Conservation (phyloP, 179 eudicot genomes). For the Silene noctiflora region DNA sequence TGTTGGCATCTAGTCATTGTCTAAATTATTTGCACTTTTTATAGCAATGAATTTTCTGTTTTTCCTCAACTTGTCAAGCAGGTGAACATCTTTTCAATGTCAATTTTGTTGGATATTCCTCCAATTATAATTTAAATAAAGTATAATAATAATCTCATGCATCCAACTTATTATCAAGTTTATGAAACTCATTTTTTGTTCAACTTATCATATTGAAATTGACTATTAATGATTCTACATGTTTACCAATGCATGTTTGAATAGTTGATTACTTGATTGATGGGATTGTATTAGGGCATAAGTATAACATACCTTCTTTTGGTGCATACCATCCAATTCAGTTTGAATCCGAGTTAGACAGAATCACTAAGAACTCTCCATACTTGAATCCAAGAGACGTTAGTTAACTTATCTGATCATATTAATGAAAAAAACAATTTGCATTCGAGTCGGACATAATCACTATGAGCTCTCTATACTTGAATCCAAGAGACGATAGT, state of each 20-base stretch:
- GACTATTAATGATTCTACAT: not conserved
- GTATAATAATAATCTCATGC: not conserved
- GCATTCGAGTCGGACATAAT: no score
- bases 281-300: not conserved
- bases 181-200: not conserved
- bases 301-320: no score
- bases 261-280: not conserved
- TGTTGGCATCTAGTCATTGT: constrained; percentile 29
- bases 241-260: no score
- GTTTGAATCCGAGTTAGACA: no score
- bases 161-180: constrained; percentile 1
- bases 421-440: no score
- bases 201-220: not conserved
- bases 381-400: no score
- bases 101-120: constrained; percentile 13
- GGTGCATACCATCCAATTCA: no score
- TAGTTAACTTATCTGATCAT: no score
- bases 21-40: constrained; percentile 11
- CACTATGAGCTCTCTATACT: no score
- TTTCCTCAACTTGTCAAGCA: constrained; percentile 5
- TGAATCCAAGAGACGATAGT: no score
- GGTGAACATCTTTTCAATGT: constrained; percentile 21
- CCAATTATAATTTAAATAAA: not conserved
- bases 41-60: not conserved
- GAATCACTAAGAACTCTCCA: no score